Evolutionary conservation across 1,284 basidiomycete genomes (phyloP).

Genomic region (Ustilago crameri): DNA sequence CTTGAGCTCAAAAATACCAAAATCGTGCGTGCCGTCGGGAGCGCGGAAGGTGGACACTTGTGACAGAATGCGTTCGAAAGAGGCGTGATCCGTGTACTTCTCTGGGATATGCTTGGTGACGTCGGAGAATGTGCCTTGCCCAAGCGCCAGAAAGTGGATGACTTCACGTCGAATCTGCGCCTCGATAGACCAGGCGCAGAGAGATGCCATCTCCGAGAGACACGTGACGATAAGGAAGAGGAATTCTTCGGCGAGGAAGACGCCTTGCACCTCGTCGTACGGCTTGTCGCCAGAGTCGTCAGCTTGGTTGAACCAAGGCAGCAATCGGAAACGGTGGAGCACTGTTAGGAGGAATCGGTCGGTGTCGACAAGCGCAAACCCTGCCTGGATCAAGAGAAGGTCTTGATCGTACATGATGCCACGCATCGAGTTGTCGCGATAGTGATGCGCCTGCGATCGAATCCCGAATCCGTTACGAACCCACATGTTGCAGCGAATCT

Average conservation of each 20-base stretch:
- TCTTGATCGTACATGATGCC: conserved; percentile 98
- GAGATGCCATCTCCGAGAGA: conserved; percentile 82
- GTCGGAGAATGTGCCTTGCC: conserved; percentile 89
- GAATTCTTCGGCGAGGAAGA: conserved; percentile 91
- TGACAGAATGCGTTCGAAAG: conserved; percentile 82
- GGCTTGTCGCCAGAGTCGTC: conserved; percentile 45
- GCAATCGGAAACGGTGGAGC: conserved; percentile 87
- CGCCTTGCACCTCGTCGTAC: conserved; percentile 79
- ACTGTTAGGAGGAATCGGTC: conserved; percentile 84
- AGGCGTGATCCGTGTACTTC: conserved; percentile 84
- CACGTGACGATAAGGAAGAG: conserved; percentile 88
- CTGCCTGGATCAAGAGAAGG: conserved; percentile 87
- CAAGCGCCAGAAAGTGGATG: conserved; percentile 88
- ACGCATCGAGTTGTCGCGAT: conserved; percentile 92
- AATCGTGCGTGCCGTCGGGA: conserved; percentile 81
- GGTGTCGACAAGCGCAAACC: conserved; percentile 76
- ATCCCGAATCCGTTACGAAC: conserved; percentile 97
- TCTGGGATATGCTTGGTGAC: conserved; percentile 91
- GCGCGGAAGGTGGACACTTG: conserved; percentile 85
- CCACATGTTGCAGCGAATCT: conserved; percentile 95
- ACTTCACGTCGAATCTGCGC: conserved; percentile 83
- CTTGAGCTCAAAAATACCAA: conserved; percentile 87
- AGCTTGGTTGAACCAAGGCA: conserved; percentile 78
- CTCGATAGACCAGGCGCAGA: conserved; percentile 78
- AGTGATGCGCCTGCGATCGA: conserved; percentile 93